phyloP scores from a whole-genome alignment of 2,329 filamentous ascomycete genomes.

The Fusarium coicis region DNA sequence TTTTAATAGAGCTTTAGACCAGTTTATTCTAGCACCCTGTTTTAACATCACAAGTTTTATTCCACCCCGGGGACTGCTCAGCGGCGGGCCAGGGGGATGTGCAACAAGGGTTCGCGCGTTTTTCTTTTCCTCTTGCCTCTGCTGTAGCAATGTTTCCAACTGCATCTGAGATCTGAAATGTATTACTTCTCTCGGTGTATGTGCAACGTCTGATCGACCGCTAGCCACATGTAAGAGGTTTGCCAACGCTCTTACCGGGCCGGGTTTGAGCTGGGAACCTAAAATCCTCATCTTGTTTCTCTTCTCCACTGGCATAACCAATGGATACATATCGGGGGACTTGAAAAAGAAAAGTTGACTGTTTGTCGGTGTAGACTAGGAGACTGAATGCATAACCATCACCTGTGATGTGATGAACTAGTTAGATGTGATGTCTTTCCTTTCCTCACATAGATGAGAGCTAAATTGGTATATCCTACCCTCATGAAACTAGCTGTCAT shows the following conservation, averaged over 20 bases:
- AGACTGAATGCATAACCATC: constrained; percentile 5
- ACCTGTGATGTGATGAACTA: constrained; percentile 36
- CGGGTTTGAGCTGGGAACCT: constrained; percentile 34
- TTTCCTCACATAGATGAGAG: background rate
- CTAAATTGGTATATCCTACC: constrained; percentile 5
- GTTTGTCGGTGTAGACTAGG: background rate
- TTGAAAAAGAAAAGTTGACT: constrained; percentile 11
- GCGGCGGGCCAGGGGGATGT: constrained; percentile 40
- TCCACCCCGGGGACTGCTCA: background rate
- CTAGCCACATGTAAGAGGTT: constrained; percentile 34
- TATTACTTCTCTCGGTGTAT: constrained; percentile 23
- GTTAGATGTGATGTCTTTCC: constrained; percentile 27
- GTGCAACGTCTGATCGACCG: constrained; percentile 40
- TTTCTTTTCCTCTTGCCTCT: constrained; percentile 9
- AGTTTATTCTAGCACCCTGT: background rate
- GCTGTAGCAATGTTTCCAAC: constrained; percentile 16
- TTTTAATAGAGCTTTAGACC: background rate
- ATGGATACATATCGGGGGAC: background rate
- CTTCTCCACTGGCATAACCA: background rate
- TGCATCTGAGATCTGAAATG: constrained; percentile 34
- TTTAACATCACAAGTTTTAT: background rate
- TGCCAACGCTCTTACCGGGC: constrained; percentile 33
- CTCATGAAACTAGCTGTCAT: constrained; percentile 23
- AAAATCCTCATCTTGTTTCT: constrained; percentile 16
- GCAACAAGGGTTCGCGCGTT: constrained; percentile 39